A percentile compares a stretch with the other conserved stretches of the same genome.
Conservation (phyloP, 371 early-diverging fungal species). For the Lichtheimia corymbifera region DNA sequence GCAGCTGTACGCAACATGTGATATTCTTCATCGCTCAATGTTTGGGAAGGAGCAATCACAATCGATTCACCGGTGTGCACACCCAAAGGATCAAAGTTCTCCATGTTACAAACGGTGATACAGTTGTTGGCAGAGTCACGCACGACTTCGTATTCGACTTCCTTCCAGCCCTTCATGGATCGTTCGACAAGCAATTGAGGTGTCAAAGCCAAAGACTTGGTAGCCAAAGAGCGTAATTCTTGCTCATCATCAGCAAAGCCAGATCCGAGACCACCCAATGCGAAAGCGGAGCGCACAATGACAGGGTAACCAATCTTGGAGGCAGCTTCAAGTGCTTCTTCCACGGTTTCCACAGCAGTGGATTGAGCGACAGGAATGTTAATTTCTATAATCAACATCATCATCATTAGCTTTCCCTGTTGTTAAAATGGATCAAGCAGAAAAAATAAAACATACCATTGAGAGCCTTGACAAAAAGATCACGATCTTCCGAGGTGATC, state of each 20-base stretch:
- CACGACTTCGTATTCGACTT: constrained; percentile 96
- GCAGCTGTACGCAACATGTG: constrained; percentile 92
- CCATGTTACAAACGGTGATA: constrained; percentile 97
- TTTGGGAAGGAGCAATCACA: constrained; percentile 95
- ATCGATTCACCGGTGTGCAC: constrained; percentile 97
- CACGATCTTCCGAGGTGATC: constrained; percentile 91
- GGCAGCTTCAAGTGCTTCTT: constrained; percentile 86
- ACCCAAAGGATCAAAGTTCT: constrained; percentile 97
- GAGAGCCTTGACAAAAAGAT: constrained; percentile 88
- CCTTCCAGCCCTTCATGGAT: constrained; percentile 98
- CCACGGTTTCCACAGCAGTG: constrained; percentile 76
- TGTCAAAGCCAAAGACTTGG: constrained; percentile 75
- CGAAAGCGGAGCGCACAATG: constrained; percentile 89
- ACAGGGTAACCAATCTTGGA: constrained; percentile 86
- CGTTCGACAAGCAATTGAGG: constrained; percentile 90
- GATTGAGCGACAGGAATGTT: constrained; percentile 87
- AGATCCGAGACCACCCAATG: constrained; percentile 93
- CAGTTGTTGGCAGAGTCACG: constrained; percentile 93
- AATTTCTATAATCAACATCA: constrained; percentile 68
- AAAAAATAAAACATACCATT: constrained; percentile 59
- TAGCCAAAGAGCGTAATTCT: constrained; percentile 72
- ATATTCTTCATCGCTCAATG: constrained; percentile 90
- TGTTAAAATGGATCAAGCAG: constrained; percentile 5
- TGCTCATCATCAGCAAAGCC: constrained; percentile 83
- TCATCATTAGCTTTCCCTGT: constrained; percentile 65